phyloP scores from a whole-genome alignment of 2,329 filamentous ascomycete species.

The Penicillium sp. region DNA sequence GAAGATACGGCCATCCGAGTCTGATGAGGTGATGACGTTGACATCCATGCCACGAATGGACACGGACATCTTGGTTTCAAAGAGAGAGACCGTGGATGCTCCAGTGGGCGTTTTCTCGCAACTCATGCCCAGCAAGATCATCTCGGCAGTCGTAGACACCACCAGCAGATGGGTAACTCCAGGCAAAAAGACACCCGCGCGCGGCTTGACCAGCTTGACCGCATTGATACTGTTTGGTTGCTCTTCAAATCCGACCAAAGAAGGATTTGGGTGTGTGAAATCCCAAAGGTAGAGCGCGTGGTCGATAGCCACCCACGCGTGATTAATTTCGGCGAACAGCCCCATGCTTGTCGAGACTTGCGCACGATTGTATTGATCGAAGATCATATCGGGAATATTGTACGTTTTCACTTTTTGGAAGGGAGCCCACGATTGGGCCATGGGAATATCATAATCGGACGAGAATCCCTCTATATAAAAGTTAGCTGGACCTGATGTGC shows the following conservation, averaged over 20 bases:
- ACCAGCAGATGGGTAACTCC: constrained; percentile 87
- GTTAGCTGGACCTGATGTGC: constrained; percentile 7
- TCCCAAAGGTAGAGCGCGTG: constrained; percentile 98
- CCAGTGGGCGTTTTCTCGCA: constrained; percentile 67
- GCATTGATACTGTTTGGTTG: constrained; percentile 84
- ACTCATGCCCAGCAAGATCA: constrained; percentile 84
- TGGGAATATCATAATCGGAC: constrained; percentile 84
- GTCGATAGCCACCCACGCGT: constrained; percentile 95
- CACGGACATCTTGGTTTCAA: constrained; percentile 84
- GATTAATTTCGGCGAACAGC: constrained; percentile 89
- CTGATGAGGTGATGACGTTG: constrained; percentile 75
- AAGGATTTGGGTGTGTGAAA: constrained; percentile 89
- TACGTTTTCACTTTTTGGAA: constrained; percentile 88
- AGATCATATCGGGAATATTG: constrained; percentile 87
- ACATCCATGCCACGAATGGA: constrained; percentile 77
- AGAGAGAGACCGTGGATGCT: constrained; percentile 74
- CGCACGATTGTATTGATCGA: constrained; percentile 87
- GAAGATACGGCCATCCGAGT: constrained; percentile 85
- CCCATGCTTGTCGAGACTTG: constrained; percentile 93
- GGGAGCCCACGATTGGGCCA: constrained; percentile 74
- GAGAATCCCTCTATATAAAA: constrained; percentile 75
- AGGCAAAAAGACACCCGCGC: constrained; percentile 82
- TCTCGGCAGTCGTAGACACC: constrained; percentile 82
- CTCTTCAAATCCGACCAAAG: constrained; percentile 90
- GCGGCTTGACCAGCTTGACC: constrained; percentile 85